Evolutionary conservation across 441 rosid genomes (phyloP).

Genomic region (Corymbia citriodora): DNA sequence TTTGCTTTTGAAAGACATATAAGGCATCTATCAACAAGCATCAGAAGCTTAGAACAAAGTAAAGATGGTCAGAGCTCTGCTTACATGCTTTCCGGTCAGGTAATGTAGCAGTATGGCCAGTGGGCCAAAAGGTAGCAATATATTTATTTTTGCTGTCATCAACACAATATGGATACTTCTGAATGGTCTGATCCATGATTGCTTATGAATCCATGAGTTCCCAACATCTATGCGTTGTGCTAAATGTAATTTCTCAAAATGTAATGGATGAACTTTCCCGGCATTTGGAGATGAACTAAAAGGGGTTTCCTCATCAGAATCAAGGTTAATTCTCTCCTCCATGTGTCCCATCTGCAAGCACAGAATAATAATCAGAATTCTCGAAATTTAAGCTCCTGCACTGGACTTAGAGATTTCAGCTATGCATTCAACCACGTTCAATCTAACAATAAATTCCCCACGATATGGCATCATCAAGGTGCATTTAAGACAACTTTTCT

Average conservation of each 20-base stretch:
- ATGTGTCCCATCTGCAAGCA: constrained; percentile 26
- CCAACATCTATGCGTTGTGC: background rate
- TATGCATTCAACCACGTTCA: background rate
- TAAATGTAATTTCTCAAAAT: constrained; percentile 12
- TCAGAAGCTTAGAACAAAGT: background rate
- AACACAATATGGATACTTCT: constrained; percentile 22
- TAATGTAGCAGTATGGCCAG: constrained; percentile 22
- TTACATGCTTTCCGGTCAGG: constrained; percentile 24
- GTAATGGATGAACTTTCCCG: constrained; percentile 21
- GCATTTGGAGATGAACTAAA: constrained; percentile 29
- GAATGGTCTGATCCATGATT: constrained; percentile 12
- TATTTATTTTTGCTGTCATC: constrained; percentile 27
- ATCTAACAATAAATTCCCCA: background rate
- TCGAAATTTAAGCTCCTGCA: background rate
- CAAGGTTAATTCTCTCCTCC: constrained; percentile 25
- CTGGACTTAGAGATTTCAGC: background rate
- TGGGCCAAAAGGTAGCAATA: constrained; percentile 26
- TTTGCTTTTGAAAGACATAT: background rate
- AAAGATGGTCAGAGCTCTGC: background rate
- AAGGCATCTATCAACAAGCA: background rate
- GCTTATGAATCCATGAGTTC: constrained; percentile 19
- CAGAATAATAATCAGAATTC: background rate
- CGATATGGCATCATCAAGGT: background rate
- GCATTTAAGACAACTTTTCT: background rate
- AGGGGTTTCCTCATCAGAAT: constrained; percentile 32